Conservation (phyloP, 2,329 filamentous ascomycete genomes). For the Exophiala sp. region DNA sequence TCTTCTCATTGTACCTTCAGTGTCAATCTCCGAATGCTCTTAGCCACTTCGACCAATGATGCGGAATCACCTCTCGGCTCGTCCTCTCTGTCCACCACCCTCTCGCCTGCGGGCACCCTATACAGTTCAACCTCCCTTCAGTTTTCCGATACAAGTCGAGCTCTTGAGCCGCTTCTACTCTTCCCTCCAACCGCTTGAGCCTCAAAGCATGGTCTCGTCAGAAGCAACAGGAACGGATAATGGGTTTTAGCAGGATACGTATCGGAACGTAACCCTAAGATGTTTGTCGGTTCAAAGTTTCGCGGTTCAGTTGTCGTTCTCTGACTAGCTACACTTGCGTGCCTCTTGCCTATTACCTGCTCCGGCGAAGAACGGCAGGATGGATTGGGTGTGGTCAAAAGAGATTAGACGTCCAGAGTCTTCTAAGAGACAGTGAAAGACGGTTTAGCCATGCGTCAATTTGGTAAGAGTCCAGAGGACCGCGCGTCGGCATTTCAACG, state of each 20-base stretch:
- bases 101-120: constrained; percentile 38
- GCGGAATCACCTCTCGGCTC: constrained; percentile 13
- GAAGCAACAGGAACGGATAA: constrained; percentile 36
- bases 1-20: constrained; percentile 3
- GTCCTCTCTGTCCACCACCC: constrained; percentile 33
- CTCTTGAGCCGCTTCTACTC: constrained; percentile 37
- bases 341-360: constrained; percentile 29
- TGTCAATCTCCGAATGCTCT: constrained; percentile 11
- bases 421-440: constrained; percentile 38
- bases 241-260: constrained; percentile 54
- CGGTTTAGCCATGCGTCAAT: constrained; percentile 44
- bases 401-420: constrained; percentile 47
- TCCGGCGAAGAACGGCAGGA: constrained; percentile 35
- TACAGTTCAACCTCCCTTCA: constrained; percentile 75
- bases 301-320: constrained; percentile 67
- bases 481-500: constrained; percentile 54
- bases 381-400: constrained; percentile 38
- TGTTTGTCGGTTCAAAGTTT: constrained; percentile 68
- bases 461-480: constrained; percentile 38
- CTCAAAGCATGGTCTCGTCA: constrained; percentile 54
- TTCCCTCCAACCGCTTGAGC: constrained; percentile 56
- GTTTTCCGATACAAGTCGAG: constrained; percentile 74
- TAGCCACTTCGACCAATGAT: constrained; percentile 2
- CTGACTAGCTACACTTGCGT: constrained; percentile 59
- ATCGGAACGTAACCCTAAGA: constrained; percentile 98